Conservation (phyloP, 768 basidiomycete genomes). For the Leccinum truebloodii region DNA sequence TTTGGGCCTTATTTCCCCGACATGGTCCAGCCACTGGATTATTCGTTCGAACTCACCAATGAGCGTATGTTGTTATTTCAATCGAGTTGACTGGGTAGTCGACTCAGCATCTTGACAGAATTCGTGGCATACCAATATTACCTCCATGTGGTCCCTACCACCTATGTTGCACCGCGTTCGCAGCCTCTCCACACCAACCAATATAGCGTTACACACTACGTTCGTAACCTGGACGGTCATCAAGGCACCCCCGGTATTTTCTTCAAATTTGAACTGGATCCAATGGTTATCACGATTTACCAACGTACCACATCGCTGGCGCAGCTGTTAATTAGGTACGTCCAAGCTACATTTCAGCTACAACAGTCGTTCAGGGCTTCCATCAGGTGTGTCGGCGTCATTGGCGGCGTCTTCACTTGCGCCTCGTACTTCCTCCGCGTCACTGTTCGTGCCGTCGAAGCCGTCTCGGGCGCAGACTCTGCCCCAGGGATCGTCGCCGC, state of each 20-base stretch:
- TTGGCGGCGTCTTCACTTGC: constrained; percentile 90
- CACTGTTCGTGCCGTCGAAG: constrained; percentile 62
- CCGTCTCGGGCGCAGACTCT: constrained; percentile 55
- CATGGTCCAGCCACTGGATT: constrained; percentile 92
- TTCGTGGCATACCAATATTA: constrained; percentile 95
- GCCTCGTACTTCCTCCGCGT: constrained; percentile 74
- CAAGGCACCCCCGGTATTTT: constrained; percentile 90
- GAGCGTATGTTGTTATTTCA: constrained; percentile 46
- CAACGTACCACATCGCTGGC: constrained; percentile 85
- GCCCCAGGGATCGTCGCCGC: constrained; percentile 62
- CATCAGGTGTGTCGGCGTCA: constrained; percentile 79
- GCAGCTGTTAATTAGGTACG: constrained; percentile 76
- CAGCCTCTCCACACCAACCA: constrained; percentile 72
- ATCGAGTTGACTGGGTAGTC: neutral
- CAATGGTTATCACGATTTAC: constrained; percentile 79
- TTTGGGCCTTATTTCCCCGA: constrained; percentile 97
- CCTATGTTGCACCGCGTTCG: constrained; percentile 77
- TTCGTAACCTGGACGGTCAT: constrained; percentile 70
- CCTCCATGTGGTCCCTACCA: constrained; percentile 93
- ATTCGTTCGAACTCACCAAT: constrained; percentile 75
- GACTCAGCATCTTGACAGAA: constrained; percentile 41
- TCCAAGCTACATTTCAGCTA: neutral
- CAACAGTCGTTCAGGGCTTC: neutral
- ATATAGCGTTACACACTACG: constrained; percentile 95
- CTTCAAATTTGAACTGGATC: constrained; percentile 98